Base-by-base conservation (phyloP, 2,329 filamentous ascomycete species). In the Colletotrichum spaethianum region DNA sequence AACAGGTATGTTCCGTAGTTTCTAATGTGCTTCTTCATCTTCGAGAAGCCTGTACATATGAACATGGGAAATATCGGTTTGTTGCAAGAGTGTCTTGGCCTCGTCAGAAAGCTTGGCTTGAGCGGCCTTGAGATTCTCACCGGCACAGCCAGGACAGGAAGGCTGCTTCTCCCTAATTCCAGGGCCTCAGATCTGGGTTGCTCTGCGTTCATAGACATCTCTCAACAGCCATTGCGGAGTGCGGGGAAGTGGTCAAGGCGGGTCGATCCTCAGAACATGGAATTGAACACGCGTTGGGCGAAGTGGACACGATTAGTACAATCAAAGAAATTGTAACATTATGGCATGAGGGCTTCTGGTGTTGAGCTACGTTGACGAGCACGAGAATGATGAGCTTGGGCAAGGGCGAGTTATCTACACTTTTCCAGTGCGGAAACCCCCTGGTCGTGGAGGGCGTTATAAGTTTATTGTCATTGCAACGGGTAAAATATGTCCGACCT, bases 81-180 rank as follows among this genome's bases (percentile, higher is more conserved):
- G 78, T n/a, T 81, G 82, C 0, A 89, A 81, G 72, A 88, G 88
- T 48, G 85, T 74, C 60, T 85, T 85, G 6, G 83, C 84, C 68
- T 85, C 83, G 72, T 88, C 86, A 20, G 88, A 82, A 23, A 84
- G 80, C 72, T 73, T 50, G 36, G 60, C 46, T 31, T 71, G 56
- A 18, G 50, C 52, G 1, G 56, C n/a, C 26, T 62, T 71, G 67
- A 71, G 57, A 3, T 68, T 64, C 23, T 63, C 59, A 23, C 20
- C 57, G 38, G 38, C 38, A 23, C 64, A 63, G 28, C 16, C 57
- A 31, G 64, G 42, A 26, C n/a, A 26, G 38, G 64, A 68, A 3
- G 64, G 14, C 20, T 46, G 26, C 59, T 68, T 60, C 64, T 72
- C 64, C 59, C 52, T 57, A 63, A 72, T 72, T 60, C 64, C 23